Evolutionary conservation across 164 flowering plant genomes (phyloP), one percentile per base, ranked within the genome.

Genomic region (Nymphaea thermarum): DNA sequence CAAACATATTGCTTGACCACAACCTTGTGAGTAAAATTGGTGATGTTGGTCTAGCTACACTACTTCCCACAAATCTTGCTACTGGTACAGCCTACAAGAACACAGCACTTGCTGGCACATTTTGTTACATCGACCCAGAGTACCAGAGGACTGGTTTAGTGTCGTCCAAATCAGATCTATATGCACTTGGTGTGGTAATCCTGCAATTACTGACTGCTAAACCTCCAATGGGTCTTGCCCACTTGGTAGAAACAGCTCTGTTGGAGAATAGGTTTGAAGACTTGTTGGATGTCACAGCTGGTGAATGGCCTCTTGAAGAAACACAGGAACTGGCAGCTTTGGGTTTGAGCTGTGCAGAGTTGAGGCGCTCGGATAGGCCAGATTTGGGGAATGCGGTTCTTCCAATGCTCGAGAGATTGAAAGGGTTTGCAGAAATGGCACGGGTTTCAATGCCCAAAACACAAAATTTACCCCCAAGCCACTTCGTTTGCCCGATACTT

Each of bases 61-160:
- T 80, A 81, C 79, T 88, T 64, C 73, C 77, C 11, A 51, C 70
- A 0, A 82, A 76, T 44, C 64, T 65, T n/a, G 66, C 79, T 4
- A 65, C 83, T 16, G 8, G 84, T n/a, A 71, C 82, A 25, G 65
- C 73, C 36, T 82, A 66, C 79, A 78, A 77, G 60, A 78, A 87
- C 65, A 77, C 85, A 15, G 82, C 77, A 18, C 87, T 78, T 6
- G 96, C 80, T 16, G 98, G 98, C 16, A 91, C 98, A 8, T 71
- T 87, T 25, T 86, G 89, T 68, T 94, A 94, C 77, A 87, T 94
- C 41, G 99, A 94, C 71, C 97, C 99, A 0, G 99, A 94, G 78
- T 94, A 94, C 67, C 96, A 89, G 77, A 83, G 97, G 73, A 86
- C 84, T 4, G 99, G 97, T 10, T n/a, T 77, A 43, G 60, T 88